A percentile compares a stretch with the other conserved stretches of the same genome.
Evolutionary conservation across 2,329 filamentous ascomycete genomes (phyloP).

Genomic region (Fusarium succisae): DNA sequence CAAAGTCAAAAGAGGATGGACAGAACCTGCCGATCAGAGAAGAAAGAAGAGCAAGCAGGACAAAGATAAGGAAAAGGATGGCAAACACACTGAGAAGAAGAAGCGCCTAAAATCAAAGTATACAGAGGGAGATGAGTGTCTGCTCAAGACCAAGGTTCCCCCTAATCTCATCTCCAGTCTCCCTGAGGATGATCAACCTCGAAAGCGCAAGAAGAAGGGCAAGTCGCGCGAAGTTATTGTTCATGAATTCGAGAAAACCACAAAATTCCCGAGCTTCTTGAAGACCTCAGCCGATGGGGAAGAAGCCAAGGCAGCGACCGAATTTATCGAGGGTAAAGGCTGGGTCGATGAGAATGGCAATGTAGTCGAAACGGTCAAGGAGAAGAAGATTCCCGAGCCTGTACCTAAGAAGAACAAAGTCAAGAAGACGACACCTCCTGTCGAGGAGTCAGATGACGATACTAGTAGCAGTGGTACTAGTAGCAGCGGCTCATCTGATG

Average conservation of each 20-base stretch:
- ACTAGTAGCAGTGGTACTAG: conserved; percentile 47
- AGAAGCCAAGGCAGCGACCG: conserved; percentile 52
- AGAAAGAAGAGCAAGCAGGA: conserved; percentile 60
- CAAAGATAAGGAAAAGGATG: conserved; percentile 55
- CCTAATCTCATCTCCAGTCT: conserved; percentile 55
- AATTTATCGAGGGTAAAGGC: conserved; percentile 84
- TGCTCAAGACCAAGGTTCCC: conserved; percentile 83
- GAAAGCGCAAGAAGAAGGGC: conserved; percentile 68
- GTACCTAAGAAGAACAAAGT: conserved; percentile 40
- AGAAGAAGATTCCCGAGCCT: conserved; percentile 41
- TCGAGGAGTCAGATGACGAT: conserved; percentile 44
- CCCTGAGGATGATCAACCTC: conserved; percentile 54
- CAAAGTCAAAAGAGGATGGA: conserved; percentile 91
- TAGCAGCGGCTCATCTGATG: conserved; percentile 48
- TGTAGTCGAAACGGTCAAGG: conserved; percentile 71
- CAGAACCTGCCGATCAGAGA: conserved; percentile 67
- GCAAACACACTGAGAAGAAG: conserved; percentile 64
- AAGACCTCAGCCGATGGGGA: conserved; percentile 57
- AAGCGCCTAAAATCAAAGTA: conserved; percentile 78
- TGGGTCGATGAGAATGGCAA: conserved; percentile 86
- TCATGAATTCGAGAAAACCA: conserved; percentile 90
- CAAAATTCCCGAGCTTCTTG: conserved; percentile 84
- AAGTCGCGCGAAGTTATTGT: conserved; percentile 68
- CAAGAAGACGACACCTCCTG: conserved; percentile 29
- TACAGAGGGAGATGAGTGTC: conserved; percentile 80